Evolutionary conservation across 148 eudicot genomes (phyloP).

Genomic region (Suaeda aralocaspica): DNA sequence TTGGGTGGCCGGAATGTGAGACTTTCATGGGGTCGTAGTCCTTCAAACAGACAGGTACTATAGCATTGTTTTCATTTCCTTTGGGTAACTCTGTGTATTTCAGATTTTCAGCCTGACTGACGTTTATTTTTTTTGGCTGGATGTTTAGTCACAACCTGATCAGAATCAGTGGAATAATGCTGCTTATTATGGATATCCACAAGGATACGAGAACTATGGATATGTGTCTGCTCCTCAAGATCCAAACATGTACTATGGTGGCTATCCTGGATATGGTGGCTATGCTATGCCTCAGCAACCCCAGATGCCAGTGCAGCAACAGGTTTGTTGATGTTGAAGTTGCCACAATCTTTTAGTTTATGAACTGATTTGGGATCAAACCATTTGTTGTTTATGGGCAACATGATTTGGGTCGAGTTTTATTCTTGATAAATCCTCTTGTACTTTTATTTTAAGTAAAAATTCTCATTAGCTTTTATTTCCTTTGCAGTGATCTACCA

Average conservation of each 20-base stretch:
- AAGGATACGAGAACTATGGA: constrained; percentile 66
- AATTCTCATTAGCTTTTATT: background rate
- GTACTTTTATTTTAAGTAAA: too few relatives aligned
- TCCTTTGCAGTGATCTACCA: constrained; percentile 17
- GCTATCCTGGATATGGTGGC: constrained; percentile 78
- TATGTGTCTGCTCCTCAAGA: constrained; percentile 76
- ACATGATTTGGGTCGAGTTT: too few relatives aligned
- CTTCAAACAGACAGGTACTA: constrained; percentile 70
- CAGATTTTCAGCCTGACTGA: background rate
- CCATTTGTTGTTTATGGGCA: constrained; percentile 27
- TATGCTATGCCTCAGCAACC: constrained; percentile 60
- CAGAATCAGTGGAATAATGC: constrained; percentile 57
- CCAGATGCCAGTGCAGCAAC: constrained; percentile 49
- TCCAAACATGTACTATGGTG: constrained; percentile 76
- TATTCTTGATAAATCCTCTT: too few relatives aligned
- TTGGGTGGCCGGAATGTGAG: constrained; percentile 80
- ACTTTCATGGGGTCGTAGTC: constrained; percentile 97
- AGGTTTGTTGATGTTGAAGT: constrained; percentile 45
- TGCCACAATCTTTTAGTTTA: too few relatives aligned
- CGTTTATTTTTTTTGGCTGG: constrained; percentile 18
- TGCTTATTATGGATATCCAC: constrained; percentile 75
- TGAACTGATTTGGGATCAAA: too few relatives aligned
- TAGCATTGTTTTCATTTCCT: background rate
- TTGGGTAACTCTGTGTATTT: background rate
- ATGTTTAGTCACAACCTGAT: constrained; percentile 56